Evolutionary conservation across 352 stramenopile species (phyloP).

Genomic region (Globisporangium parvum): DNA sequence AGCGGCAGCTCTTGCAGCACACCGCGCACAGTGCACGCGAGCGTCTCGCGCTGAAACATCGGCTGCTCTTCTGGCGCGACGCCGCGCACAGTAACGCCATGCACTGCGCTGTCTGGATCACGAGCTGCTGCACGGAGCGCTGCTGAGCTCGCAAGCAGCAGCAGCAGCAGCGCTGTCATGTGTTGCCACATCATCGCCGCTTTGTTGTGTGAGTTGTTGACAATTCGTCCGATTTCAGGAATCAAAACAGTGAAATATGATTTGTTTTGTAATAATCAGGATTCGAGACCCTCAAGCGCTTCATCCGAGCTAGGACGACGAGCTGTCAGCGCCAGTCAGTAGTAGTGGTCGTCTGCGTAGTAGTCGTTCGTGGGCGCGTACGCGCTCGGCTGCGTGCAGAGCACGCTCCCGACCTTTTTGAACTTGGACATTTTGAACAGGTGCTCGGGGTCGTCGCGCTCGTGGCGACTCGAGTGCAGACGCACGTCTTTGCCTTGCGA

Average conservation of each 20-base stretch:
- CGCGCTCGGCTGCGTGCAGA: constrained; percentile 56
- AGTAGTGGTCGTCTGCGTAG: constrained; percentile 11
- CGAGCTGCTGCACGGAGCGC: not conserved
- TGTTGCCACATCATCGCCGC: not conserved
- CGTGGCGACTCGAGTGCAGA: constrained; percentile 24
- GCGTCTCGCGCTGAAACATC: constrained; percentile 14
- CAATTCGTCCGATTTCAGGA: not conserved
- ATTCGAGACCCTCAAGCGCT: too few species aligned
- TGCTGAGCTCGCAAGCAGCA: not conserved
- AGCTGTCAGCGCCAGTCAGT: not conserved
- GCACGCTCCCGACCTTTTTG: constrained; percentile 59
- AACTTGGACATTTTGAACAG: constrained; percentile 88
- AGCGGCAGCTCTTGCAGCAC: constrained; percentile 23
- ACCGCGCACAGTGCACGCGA: constrained; percentile 33
- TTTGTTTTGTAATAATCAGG: not conserved
- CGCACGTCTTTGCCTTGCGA: constrained; percentile 65
- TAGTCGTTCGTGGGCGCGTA: constrained; percentile 3
- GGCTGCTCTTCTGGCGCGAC: constrained; percentile 30
- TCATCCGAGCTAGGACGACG: too few species aligned
- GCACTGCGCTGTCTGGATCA: not conserved
- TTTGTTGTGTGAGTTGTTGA: not conserved
- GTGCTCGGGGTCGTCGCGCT: constrained; percentile 21
- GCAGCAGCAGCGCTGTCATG: not conserved
- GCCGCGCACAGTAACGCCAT: constrained; percentile 18
- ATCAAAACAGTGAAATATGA: not conserved